Evolutionary conservation across 176 grass and related monocot genomes (phyloP), one percentile per base, ranked within the genome.

Genomic region (Cenchrus purpureus): DNA sequence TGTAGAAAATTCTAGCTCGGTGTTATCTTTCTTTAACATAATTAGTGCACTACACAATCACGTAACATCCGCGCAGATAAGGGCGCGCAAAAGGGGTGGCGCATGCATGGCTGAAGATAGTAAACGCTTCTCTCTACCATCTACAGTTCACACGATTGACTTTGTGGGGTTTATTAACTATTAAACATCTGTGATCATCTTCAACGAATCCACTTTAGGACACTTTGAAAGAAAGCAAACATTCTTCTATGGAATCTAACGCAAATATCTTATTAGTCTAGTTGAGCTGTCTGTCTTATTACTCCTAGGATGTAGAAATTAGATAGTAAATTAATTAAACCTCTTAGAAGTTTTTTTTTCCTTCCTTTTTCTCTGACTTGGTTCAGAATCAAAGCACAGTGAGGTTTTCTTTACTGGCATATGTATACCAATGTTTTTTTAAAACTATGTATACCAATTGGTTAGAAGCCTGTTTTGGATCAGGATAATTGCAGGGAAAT

Each of bases 151-250:
- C 63, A 89, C 68, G 76, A 74, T 88, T 93, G 88, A 93, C 88
- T 93, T 88, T 88, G 40, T 12, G 51, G n/a, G 55, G 4, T 40
- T 32, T 32, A 37, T 32, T 74, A 84, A 70, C 6, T 4, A 78
- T 12, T 87, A 45, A 86, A 72, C 60, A 72, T 43, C 69, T 82
- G 69, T 22, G 43, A 68, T 90, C 52, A 34, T 78, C 54, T 85
- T 79, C 82, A 74, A 85, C 66, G 61, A 79, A 82, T 87, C 73
- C 73, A 83, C 74, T 65, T 89, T 86, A 86, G 42, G 50, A 90
- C 65, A 65, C 88, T 85, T 88, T 63, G 67, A 25, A 71, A 86
- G 53, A 51, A 88, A 88, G 85, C 57, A 68, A 87, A 53, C 45
- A 32, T 20, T 55, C 49, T 58, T 80, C 45, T 50, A 74, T 29